Conservation (phyloP, 2,329 filamentous ascomycete species). For the Penicillium janthinellum region DNA sequence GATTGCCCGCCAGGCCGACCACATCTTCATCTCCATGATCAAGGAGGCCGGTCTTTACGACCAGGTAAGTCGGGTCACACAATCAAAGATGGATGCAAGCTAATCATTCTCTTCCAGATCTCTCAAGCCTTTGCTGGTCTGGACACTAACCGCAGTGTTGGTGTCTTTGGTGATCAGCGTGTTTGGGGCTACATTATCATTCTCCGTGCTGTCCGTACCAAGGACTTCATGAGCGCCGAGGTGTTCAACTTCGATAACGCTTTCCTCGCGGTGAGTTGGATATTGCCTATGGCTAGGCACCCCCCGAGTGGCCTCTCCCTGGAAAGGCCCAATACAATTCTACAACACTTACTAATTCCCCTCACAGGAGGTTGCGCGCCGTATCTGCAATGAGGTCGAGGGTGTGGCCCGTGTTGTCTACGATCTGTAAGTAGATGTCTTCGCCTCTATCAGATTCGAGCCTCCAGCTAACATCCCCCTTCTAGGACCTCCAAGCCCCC, state of each 20-base stretch:
- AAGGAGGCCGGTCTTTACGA: conserved; percentile 49
- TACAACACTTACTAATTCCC: background rate
- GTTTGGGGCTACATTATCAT: conserved; percentile 50
- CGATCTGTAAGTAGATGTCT: conserved; percentile 47
- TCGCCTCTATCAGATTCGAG: background rate
- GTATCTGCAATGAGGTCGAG: conserved; percentile 75
- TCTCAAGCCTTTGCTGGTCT: conserved; percentile 71
- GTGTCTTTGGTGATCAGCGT: conserved; percentile 63
- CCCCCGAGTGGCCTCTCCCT: background rate
- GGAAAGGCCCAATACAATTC: background rate
- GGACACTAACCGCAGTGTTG: conserved; percentile 64
- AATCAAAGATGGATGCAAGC: background rate
- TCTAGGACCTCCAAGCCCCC: conserved; percentile 24
- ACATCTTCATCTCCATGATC: conserved; percentile 52
- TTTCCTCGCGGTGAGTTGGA: conserved; percentile 63
- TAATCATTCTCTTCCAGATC: conserved; percentile 44
- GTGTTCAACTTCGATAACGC: conserved; percentile 66
- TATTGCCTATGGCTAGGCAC: background rate
- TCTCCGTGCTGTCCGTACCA: conserved; percentile 57
- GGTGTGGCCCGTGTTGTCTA: conserved; percentile 73
- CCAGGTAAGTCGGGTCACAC: conserved; percentile 37
- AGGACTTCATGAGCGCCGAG: conserved; percentile 76
- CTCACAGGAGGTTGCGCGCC: conserved; percentile 64
- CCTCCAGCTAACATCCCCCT: conserved; percentile 4
- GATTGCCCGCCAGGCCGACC: conserved; percentile 60